Conservation (phyloP, 495 filamentous ascomycete genomes). For the Usnea hakonensis region DNA sequence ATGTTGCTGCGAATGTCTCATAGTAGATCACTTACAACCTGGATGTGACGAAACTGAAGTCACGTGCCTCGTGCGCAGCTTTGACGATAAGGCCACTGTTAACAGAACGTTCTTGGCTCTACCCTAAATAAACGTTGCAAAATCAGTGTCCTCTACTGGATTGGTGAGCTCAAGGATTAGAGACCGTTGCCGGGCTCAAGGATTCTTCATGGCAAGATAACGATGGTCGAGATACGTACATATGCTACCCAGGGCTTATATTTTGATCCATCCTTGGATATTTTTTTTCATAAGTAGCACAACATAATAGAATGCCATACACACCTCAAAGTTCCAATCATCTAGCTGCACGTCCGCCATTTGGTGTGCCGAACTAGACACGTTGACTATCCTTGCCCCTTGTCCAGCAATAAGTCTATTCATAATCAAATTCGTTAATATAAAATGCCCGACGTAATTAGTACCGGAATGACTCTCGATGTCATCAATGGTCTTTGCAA, state of each 20-base stretch:
- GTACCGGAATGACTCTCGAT: constrained; percentile 49
- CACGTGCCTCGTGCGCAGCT: constrained; percentile 28
- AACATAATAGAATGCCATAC: not conserved
- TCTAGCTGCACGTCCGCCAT: constrained; percentile 39
- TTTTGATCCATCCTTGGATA: constrained; percentile 34
- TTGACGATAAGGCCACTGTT: constrained; percentile 39
- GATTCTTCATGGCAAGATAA: not conserved
- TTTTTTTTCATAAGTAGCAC: constrained; percentile 17
- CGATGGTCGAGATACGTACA: not conserved
- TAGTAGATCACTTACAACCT: constrained; percentile 25
- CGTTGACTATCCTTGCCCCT: constrained; percentile 26
- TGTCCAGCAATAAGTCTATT: constrained; percentile 31
- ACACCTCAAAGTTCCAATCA: constrained; percentile 48
- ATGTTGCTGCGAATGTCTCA: not conserved
- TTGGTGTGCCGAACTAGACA: constrained; percentile 35
- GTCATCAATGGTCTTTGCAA: constrained; percentile 31
- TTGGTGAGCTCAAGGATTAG: not conserved
- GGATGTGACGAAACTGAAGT: constrained; percentile 39
- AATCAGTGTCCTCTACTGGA: not conserved
- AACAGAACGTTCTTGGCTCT: constrained; percentile 58
- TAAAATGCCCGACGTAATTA: constrained; percentile 52
- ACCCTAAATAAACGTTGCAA: constrained; percentile 14
- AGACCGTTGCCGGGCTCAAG: not conserved
- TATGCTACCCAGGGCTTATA: constrained; percentile 50
- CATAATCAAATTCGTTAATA: constrained; percentile 52